Evolutionary conservation across 495 filamentous ascomycete genomes (phyloP).

Genomic region (Polyplosphaeria fusca): DNA sequence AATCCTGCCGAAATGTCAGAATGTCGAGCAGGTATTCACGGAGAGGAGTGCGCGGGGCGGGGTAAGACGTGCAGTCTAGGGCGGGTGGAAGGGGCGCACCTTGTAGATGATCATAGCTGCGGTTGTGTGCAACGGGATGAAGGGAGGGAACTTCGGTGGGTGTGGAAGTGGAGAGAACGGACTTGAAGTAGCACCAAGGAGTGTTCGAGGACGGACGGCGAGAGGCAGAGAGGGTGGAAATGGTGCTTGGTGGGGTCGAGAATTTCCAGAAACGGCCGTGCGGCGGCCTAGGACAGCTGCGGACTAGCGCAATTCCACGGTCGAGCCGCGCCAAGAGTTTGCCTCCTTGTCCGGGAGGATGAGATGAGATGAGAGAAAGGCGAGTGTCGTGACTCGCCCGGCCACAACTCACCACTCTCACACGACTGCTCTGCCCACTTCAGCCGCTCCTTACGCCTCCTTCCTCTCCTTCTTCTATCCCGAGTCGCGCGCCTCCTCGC

Average conservation of each 20-base stretch:
- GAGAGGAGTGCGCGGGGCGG: not conserved
- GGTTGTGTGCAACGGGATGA: constrained; percentile 1
- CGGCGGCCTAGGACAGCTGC: too few species aligned
- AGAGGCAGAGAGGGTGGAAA: not conserved
- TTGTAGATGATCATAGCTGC: constrained; percentile 87
- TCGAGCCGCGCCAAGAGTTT: not conserved
- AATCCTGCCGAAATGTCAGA: constrained; percentile 59
- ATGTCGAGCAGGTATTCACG: not conserved
- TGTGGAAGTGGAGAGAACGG: not conserved
- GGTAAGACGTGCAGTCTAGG: not conserved
- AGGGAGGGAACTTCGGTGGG: not conserved
- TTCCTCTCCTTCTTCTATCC: not conserved
- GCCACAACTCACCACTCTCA: constrained; percentile 9
- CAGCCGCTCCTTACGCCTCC: constrained; percentile 22
- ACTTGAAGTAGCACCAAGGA: not conserved
- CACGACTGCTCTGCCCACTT: constrained; percentile 20
- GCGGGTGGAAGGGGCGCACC: constrained; percentile 48
- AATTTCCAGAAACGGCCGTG: too few species aligned
- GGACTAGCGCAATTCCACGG: not conserved
- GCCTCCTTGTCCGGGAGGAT: not conserved
- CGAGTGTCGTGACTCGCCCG: not conserved
- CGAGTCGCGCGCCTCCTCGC: not conserved
- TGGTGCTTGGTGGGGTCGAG: constrained; percentile 24
- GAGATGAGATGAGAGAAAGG: not conserved
- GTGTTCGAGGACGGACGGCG: constrained; percentile 1